phyloP scores from a whole-genome alignment of 441 rosid genomes.

The Isatis lusitanica region DNA sequence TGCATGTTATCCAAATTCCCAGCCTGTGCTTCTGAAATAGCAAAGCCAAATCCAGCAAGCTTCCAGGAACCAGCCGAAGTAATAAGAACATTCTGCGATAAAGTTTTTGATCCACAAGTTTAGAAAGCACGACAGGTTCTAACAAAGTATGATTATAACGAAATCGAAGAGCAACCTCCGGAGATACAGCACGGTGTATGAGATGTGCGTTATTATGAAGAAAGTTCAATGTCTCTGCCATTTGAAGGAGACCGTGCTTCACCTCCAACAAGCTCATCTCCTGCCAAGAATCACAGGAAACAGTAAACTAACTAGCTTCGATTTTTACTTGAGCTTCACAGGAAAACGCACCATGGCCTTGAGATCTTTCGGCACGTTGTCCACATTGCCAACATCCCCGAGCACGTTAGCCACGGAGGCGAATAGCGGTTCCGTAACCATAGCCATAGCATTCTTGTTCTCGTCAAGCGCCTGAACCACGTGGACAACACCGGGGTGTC shows the following conservation, averaged over 20 bases:
- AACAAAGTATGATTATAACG: not conserved
- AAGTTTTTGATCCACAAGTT: constrained; percentile 16
- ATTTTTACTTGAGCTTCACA: not conserved
- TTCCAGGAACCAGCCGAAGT: constrained; percentile 97
- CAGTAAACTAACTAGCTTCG: not conserved
- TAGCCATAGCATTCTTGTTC: constrained; percentile 90
- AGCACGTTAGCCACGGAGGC: constrained; percentile 86
- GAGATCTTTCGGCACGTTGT: constrained; percentile 76
- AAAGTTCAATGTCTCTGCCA: constrained; percentile 92
- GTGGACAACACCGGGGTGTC: constrained; percentile 97
- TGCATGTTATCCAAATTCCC: constrained; percentile 59
- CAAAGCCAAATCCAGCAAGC: constrained; percentile 94
- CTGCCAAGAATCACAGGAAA: constrained; percentile 41
- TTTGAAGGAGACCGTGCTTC: constrained; percentile 93
- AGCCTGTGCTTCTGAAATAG: constrained; percentile 65
- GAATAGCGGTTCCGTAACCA: constrained; percentile 92
- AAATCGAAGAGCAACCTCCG: constrained; percentile 53
- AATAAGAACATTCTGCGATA: constrained; percentile 74
- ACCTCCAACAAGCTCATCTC: constrained; percentile 96
- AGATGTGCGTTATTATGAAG: constrained; percentile 89
- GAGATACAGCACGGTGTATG: constrained; percentile 83
- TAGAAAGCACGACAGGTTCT: not conserved
- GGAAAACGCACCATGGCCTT: constrained; percentile 64
- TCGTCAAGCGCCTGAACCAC: constrained; percentile 95
- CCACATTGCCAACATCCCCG: constrained; percentile 71